Conservation (phyloP, 352 stramenopile species). For the Plasmopara halstedii region DNA sequence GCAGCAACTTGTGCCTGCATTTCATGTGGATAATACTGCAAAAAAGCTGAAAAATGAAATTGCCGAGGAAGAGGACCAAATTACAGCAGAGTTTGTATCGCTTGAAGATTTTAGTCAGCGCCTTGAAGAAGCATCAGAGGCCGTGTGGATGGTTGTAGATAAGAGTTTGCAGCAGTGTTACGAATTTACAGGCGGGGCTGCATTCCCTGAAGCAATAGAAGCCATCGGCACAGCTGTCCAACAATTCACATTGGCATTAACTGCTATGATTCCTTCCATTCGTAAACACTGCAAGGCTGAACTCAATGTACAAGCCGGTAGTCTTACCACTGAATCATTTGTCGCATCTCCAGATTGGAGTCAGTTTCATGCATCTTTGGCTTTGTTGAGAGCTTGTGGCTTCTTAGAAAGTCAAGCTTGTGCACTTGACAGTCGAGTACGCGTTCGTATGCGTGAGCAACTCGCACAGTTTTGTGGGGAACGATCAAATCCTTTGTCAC, state of each 20-base stretch:
- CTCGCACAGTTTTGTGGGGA: constrained; percentile 30
- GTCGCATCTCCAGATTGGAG: constrained; percentile 43
- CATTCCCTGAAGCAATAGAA: constrained; percentile 50
- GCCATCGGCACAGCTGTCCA: constrained; percentile 33
- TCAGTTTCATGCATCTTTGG: constrained; percentile 61
- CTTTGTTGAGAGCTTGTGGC: constrained; percentile 52
- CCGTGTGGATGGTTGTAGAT: constrained; percentile 36
- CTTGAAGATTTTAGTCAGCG: constrained; percentile 50
- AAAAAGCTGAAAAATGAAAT: constrained; percentile 4
- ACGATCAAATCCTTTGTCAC: constrained; percentile 19
- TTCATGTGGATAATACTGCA: constrained; percentile 9
- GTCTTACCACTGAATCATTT: neutral
- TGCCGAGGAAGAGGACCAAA: constrained; percentile 21
- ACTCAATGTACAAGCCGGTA: neutral
- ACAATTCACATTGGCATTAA: constrained; percentile 39
- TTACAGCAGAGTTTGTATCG: constrained; percentile 14
- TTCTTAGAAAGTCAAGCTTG: constrained; percentile 43
- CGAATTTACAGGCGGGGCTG: constrained; percentile 44
- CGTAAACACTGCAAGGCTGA: constrained; percentile 35
- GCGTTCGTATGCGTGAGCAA: constrained; percentile 52
- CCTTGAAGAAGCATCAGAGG: constrained; percentile 45
- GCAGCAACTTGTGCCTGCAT: constrained; percentile 32
- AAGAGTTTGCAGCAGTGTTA: constrained; percentile 49
- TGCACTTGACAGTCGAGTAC: constrained; percentile 34
- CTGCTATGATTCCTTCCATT: constrained; percentile 33